These are phyloP conservation scores for Kodamaea derodonti DNA, from an alignment of 1,139 yeast species.

Conservation along the genomic window DNA sequence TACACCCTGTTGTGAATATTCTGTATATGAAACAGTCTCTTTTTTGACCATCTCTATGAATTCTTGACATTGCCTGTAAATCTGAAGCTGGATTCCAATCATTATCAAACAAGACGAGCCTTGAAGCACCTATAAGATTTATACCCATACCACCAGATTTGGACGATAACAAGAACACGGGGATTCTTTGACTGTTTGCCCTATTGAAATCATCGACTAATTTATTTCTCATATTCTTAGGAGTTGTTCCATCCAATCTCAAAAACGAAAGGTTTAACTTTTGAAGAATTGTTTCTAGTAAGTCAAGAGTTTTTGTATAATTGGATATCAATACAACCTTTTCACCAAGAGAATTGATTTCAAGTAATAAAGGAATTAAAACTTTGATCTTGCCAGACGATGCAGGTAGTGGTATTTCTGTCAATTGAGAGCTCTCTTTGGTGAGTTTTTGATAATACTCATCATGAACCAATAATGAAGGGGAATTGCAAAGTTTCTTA, in stretches of 20 bases:
- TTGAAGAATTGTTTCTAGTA: slow-evolving; percentile 57
- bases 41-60: slow-evolving; percentile 89
- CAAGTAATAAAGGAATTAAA: slow-evolving; percentile 50
- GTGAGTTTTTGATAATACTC: slow-evolving; percentile 24
- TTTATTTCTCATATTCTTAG: slow-evolving; percentile 57
- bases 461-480: slow-evolving; percentile 53
- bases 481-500: slow-evolving; percentile 83
- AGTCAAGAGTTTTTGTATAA: slow-evolving; percentile 81
- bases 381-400: slow-evolving; percentile 55
- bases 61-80: slow-evolving; percentile 92
- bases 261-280: slow-evolving; percentile 49
- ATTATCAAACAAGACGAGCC: slow-evolving; percentile 78
- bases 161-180: slow-evolving; percentile 78
- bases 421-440: slow-evolving; percentile 10
- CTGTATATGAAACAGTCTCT: slow-evolving; percentile 79
- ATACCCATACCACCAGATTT: slow-evolving; percentile 95
- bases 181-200: slow-evolving; percentile 33
- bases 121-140: slow-evolving; percentile 85
- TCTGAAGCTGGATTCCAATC: slow-evolving; percentile 97
- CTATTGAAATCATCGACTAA: slow-evolving; percentile 71
- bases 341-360: slow-evolving; percentile 47
- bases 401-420: slow-evolving; percentile 10
- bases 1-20: slow-evolving; percentile 79
- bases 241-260: slow-evolving; percentile 84
- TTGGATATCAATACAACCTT: slow-evolving; percentile 87